Evolutionary conservation across 768 basidiomycete species (phyloP).

Genomic region (Candolleomyces eurysporus): DNA sequence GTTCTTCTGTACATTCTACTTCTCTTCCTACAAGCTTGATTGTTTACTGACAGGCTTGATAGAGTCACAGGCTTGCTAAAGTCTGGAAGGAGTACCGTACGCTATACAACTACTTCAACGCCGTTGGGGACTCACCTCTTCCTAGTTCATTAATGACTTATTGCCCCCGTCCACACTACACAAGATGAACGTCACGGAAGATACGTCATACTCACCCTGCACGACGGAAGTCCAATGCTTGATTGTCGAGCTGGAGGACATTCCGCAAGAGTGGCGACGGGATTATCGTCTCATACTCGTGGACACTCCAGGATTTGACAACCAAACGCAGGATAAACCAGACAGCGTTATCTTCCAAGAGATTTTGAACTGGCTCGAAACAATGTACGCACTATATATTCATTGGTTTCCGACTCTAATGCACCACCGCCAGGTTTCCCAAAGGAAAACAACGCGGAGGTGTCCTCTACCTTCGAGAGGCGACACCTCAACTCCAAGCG

Average conservation of each 20-base stretch:
- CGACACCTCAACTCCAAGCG: not conserved
- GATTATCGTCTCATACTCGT: slow-evolving; percentile 15
- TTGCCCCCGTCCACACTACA: not conserved
- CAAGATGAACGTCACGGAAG: not conserved
- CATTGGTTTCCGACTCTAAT: not conserved
- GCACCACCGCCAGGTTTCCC: not conserved
- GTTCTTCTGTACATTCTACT: too few relatives aligned
- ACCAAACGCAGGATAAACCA: slow-evolving; percentile 11
- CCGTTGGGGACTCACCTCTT: not conserved
- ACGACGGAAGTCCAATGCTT: not conserved
- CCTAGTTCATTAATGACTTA: not conserved
- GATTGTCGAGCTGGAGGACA: not conserved
- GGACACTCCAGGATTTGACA: slow-evolving; percentile 26
- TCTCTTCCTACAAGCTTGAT: too few relatives aligned
- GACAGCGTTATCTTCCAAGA: slow-evolving; percentile 20
- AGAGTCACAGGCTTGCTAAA: not conserved
- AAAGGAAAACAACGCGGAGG: not conserved
- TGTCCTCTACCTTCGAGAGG: not conserved
- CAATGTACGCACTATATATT: not conserved
- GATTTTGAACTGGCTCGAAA: slow-evolving; percentile 20
- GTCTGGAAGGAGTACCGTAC: not conserved
- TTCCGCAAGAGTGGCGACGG: not conserved
- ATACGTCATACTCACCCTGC: not conserved
- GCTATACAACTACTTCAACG: not conserved
- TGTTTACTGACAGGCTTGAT: too few relatives aligned